These are phyloP conservation scores for Artemisia tridentata DNA, from an alignment of 129 eudicot genomes.

Conservation along the genomic window DNA sequence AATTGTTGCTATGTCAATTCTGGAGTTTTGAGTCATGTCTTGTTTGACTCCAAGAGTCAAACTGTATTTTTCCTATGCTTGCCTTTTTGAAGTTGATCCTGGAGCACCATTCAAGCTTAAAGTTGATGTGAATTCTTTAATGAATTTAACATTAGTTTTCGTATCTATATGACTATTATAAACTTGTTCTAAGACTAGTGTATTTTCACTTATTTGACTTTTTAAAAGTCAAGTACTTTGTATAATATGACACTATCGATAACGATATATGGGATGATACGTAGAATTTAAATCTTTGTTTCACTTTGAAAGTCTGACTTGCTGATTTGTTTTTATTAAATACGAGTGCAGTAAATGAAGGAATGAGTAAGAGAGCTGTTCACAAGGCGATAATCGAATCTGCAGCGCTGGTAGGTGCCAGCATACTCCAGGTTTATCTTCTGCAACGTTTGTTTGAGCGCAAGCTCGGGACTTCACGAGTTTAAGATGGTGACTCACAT, in stretches of 20 bases:
- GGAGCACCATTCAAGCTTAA: not conserved
- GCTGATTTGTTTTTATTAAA: conserved; percentile 8
- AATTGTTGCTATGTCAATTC: not conserved
- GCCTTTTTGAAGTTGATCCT: not conserved
- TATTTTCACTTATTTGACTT: conserved; percentile 12
- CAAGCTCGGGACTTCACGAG: conserved; percentile 67
- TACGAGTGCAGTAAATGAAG: conserved; percentile 68
- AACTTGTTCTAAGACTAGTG: not conserved
- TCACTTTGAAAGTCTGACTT: conserved; percentile 9
- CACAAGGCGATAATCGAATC: conserved; percentile 85
- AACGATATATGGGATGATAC: not conserved
- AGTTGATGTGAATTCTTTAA: not conserved
- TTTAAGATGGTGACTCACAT: conserved; percentile 29
- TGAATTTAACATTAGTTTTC: not conserved
- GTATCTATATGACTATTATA: not conserved
- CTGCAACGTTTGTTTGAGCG: conserved; percentile 70
- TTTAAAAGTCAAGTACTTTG: conserved; percentile 7
- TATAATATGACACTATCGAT: not conserved
- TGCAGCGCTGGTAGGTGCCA: conserved; percentile 63
- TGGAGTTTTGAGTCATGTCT: conserved; percentile 12
- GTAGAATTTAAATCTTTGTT: conserved; percentile 2
- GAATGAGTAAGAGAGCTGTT: conserved; percentile 71
- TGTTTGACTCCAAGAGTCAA: conserved; percentile 10
- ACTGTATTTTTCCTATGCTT: not conserved
- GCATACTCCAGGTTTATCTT: conserved; percentile 74